Percentiles rank a stretch among this genome's conserved stretches.
These are phyloP conservation scores for Zygotorulaspora florentina DNA, from an alignment of 805 yeast genomes.

Conservation along the genomic window DNA sequence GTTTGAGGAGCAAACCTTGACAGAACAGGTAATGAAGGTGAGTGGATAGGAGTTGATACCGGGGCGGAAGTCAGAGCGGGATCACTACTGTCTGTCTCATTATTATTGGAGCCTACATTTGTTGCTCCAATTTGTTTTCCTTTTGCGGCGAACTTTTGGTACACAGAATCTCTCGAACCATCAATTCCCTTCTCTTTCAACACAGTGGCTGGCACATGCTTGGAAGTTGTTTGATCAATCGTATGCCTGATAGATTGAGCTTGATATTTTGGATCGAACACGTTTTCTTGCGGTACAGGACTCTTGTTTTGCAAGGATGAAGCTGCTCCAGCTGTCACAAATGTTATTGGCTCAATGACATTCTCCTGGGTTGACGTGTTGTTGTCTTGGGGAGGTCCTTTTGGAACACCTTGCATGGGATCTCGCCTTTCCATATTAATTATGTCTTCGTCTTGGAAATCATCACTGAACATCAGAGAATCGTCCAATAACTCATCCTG, in stretches of 20 bases:
- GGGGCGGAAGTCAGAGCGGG: neutral
- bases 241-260: conserved; percentile 55
- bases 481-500: conserved; percentile 45
- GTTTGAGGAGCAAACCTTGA: conserved; percentile 28
- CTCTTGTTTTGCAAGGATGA: conserved; percentile 47
- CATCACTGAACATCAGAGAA: conserved; percentile 52
- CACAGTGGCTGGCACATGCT: conserved; percentile 43
- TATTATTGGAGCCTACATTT: neutral
- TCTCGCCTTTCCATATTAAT: conserved; percentile 34
- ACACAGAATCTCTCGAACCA: conserved; percentile 20
- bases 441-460: conserved; percentile 38
- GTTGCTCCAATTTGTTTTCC: conserved; percentile 24
- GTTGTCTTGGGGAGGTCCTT: conserved; percentile 14
- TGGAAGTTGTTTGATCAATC: conserved; percentile 63
- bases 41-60: neutral
- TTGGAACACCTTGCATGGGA: conserved; percentile 12
- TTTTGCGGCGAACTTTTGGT: conserved; percentile 33
- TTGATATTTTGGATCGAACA: conserved; percentile 56
- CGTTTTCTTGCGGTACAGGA: conserved; percentile 36
- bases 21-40: conserved; percentile 1
- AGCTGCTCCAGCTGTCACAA: conserved; percentile 65
- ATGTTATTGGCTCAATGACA: conserved; percentile 28
- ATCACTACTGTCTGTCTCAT: neutral
- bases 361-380: conserved; percentile 6
- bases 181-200: conserved; percentile 25